phyloP scores from a whole-genome alignment of 164 flowering plant species.

The Malania oleifera region DNA sequence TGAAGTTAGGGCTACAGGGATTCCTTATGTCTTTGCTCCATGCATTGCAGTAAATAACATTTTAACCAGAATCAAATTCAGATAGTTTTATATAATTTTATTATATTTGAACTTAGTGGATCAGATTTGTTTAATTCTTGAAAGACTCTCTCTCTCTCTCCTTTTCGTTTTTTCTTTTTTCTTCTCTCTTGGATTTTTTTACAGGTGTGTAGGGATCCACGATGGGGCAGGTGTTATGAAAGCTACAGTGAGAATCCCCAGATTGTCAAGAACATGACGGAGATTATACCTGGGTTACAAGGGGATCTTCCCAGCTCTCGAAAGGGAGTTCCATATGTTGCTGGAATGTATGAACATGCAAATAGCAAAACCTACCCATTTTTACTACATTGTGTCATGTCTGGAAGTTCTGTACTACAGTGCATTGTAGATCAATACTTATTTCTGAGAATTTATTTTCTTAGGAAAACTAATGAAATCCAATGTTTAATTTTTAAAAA shows the following conservation, averaged over 20 bases:
- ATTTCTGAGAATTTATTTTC: background rate
- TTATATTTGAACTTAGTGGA: background rate
- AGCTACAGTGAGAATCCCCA: conserved; percentile 69
- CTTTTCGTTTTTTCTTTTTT: background rate
- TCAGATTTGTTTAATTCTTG: background rate
- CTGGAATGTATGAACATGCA: conserved; percentile 42
- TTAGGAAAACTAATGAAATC: background rate
- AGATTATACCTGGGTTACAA: conserved; percentile 60
- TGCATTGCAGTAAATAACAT: conserved; percentile 58
- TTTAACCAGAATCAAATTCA: background rate
- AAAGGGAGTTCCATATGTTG: conserved; percentile 57
- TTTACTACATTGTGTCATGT: background rate
- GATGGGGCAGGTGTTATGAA: conserved; percentile 80
- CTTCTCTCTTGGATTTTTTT: conserved; percentile 3
- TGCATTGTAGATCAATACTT: background rate
- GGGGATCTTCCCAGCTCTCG: conserved; percentile 50
- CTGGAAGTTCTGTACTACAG: background rate
- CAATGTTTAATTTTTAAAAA: no score
- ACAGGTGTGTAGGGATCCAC: conserved; percentile 71
- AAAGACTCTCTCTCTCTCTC: background rate
- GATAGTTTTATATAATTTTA: background rate
- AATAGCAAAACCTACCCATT: background rate
- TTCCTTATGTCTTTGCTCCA: conserved; percentile 72
- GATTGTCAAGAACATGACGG: conserved; percentile 60
- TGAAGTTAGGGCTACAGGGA: conserved; percentile 77